Percentiles rank a stretch among this genome's conserved stretches.
Evolutionary conservation across 495 filamentous ascomycete species (phyloP).

Genomic region (Amphirosellinia nigrospora): DNA sequence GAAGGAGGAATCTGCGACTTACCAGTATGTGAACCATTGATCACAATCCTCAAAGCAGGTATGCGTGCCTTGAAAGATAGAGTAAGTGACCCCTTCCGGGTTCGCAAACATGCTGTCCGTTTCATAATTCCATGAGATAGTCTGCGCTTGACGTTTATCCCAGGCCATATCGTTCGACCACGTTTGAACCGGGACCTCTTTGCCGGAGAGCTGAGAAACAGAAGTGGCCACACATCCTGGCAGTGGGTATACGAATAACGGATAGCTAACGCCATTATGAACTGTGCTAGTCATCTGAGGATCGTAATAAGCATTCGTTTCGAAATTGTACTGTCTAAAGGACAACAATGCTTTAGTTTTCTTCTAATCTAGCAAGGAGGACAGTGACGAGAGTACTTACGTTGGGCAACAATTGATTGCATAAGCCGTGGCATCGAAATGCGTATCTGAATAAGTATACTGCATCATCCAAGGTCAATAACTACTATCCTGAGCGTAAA

Average conservation of each 20-base stretch:
- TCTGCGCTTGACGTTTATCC: constrained; percentile 6
- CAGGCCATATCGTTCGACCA: constrained; percentile 9
- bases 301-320: no score
- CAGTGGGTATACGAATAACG: constrained; percentile 2
- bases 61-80: constrained; percentile 10
- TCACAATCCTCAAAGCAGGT: constrained; percentile 13
- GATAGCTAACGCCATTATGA: background rate
- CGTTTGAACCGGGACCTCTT: constrained; percentile 9
- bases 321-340: constrained; percentile 13
- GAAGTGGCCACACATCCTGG: background rate
- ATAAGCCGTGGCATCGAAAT: constrained; percentile 15
- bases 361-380: background rate
- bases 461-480: background rate
- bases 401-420: background rate
- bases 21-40: constrained; percentile 16
- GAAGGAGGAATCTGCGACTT: background rate
- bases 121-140: constrained; percentile 5
- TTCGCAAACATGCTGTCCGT: constrained; percentile 2
- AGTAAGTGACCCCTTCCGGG: background rate
- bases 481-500: background rate
- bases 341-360: background rate
- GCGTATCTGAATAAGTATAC: background rate
- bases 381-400: background rate
- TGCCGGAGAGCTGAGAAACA: constrained; percentile 8
- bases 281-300: background rate